Percentiles rank a stretch among this genome's conserved stretches.
Evolutionary conservation across 139 green algal genomes (phyloP).

Genomic region (Closterium sp.): DNA sequence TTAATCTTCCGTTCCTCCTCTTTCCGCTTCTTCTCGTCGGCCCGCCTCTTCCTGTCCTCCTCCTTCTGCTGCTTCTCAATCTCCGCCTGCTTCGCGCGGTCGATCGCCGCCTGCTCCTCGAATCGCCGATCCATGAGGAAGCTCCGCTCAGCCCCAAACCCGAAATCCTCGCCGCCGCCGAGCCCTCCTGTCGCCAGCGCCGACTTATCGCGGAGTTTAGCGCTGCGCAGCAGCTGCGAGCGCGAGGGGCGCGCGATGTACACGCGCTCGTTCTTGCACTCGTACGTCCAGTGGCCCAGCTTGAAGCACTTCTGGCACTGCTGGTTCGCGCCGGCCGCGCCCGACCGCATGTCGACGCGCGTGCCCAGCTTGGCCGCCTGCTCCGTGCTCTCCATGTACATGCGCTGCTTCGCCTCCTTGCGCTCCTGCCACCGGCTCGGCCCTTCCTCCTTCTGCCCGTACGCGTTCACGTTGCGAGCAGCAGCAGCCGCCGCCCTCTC

Average conservation of each 20-base stretch:
- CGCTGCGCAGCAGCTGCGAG: slow-evolving; percentile 46
- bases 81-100: neutral
- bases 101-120: neutral
- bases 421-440: slow-evolving; percentile 48
- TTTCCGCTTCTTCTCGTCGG: slow-evolving; percentile 15
- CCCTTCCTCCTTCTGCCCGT: slow-evolving; percentile 52
- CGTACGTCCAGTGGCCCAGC: slow-evolving; percentile 51
- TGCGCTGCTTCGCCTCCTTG: slow-evolving; percentile 50
- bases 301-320: slow-evolving; percentile 54
- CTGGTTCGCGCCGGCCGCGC: slow-evolving; percentile 24
- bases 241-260: slow-evolving; percentile 40
- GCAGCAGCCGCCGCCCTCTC: slow-evolving; percentile 27
- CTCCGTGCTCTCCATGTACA: slow-evolving; percentile 53
- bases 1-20: slow-evolving; percentile 3
- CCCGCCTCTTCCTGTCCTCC: slow-evolving; percentile 1
- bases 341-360: neutral
- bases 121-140: slow-evolving; percentile 12
- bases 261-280: slow-evolving; percentile 53
- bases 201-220: slow-evolving; percentile 18
- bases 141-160: neutral
- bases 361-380: slow-evolving; percentile 40
- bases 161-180: neutral
- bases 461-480: slow-evolving; percentile 49
- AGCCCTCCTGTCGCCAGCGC: slow-evolving; percentile 1
- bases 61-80: slow-evolving; percentile 18